Base-by-base conservation (phyloP, 1,284 basidiomycete species). In the Thecaphora frezii region DNA sequence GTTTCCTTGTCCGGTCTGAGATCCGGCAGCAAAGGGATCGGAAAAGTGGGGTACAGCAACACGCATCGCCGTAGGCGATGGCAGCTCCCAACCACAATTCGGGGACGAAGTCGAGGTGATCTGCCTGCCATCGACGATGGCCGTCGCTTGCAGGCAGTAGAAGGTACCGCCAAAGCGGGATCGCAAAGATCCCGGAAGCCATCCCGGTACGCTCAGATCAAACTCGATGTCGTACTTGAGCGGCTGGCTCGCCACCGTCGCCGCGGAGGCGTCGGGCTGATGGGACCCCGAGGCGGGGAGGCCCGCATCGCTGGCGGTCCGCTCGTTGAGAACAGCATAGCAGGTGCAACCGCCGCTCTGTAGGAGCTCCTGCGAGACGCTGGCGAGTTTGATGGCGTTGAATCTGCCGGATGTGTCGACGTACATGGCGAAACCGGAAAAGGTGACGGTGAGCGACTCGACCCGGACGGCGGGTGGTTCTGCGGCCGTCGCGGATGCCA, bases 91-190 rank as follows among this genome's bases (percentile, higher is more conserved):
- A 3, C 18, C 33, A 16, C 12, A 36, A 4, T 9, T 9, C 33
- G 33, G 18, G 8, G 28, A 8, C 28, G 28, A 30, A 4, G 5
- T 4, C 12, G 33, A 36, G 12, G 5, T 36, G 12, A 36, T 4
- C n/a, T 21, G 22, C 12, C 39, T 12, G 9, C 66, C 63, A 23
- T 53, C 46, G 21, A 76, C 51, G 21, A 45, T 42, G 3, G 69
- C 74, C 7, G 40, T 53, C 19, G 76, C 72, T 21, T 69, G 55
- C 1, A 78, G 48, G 46, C 64, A 71, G 54, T 77, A 78, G 48
- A 78, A 78, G 13, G 71, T 77, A 18, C 70, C 71, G 10, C 73
- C 70, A 18, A 71, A 72, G 12, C 74, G 68, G 13, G 75, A 64
- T n/a, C 55, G 54, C 22, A 74, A 52, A 13, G 68, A 73, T n/a